Percentiles rank a stretch among this genome's conserved stretches.
phyloP scores from a whole-genome alignment of 176 grass and related monocot species.

The Saccharum officinarum region DNA sequence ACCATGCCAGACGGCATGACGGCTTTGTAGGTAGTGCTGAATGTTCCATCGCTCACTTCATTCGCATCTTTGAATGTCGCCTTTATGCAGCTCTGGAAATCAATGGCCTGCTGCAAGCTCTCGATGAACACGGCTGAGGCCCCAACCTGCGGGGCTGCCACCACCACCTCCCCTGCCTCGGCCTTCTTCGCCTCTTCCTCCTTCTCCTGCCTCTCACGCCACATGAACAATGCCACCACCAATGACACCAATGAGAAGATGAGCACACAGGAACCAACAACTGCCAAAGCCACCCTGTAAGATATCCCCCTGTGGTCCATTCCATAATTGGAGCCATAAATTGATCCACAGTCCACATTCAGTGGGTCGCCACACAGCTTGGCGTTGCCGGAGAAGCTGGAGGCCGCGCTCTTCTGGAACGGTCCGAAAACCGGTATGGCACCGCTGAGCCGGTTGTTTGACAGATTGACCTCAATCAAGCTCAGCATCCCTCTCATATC shows the following conservation, averaged over 20 bases:
- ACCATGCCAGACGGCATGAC: constrained; percentile 88
- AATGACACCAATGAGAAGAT: constrained; percentile 72
- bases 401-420: constrained; percentile 81
- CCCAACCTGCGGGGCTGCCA: constrained; percentile 48
- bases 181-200: constrained; percentile 66
- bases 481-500: constrained; percentile 96
- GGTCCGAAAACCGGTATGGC: constrained; percentile 74
- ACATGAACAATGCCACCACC: constrained; percentile 86
- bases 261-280: constrained; percentile 75
- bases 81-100: constrained; percentile 78
- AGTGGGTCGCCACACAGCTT: constrained; percentile 79
- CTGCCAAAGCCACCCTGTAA: constrained; percentile 78
- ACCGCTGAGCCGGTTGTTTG: constrained; percentile 73
- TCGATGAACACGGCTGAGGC: constrained; percentile 71
- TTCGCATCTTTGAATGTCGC: constrained; percentile 71
- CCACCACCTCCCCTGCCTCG: constrained; percentile 51
- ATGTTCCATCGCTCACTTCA: constrained; percentile 62
- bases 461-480: constrained; percentile 94
- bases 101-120: constrained; percentile 84
- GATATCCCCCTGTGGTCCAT: constrained; percentile 73
- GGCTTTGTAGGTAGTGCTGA: constrained; percentile 79
- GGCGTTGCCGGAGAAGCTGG: constrained; percentile 78
- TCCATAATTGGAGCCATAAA: constrained; percentile 58
- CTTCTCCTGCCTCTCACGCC: constrained; percentile 91
- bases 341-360: constrained; percentile 54